Evolutionary conservation across 2,329 filamentous ascomycete genomes (phyloP).

Genomic region (Ascocoryne sarcoides): DNA sequence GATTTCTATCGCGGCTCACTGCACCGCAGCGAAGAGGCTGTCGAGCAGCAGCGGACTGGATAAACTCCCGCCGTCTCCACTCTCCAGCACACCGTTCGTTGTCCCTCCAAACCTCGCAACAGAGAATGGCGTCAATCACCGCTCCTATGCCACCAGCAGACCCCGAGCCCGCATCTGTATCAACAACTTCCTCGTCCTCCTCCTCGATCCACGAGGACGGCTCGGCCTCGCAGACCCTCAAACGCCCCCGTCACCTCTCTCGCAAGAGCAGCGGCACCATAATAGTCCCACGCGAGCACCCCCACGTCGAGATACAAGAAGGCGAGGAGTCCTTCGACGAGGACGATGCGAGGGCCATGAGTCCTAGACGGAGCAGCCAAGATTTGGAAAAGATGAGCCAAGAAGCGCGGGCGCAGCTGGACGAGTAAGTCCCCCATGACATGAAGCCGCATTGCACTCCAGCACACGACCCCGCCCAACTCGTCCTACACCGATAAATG

Average conservation of each 20-base stretch:
- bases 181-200: constrained; percentile 11
- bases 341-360: constrained; percentile 90
- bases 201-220: constrained; percentile 16
- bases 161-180: constrained; percentile 5
- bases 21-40: too few relatives aligned
- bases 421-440: constrained; percentile 37
- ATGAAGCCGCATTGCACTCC: neutral
- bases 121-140: neutral
- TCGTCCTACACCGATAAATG: neutral
- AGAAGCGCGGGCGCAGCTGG: constrained; percentile 62
- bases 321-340: constrained; percentile 62
- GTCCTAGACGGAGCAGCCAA: constrained; percentile 79
- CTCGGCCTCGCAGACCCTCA: constrained; percentile 1
- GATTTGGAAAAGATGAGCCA: constrained; percentile 82
- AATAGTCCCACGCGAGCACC: constrained; percentile 69
- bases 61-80: too few relatives aligned
- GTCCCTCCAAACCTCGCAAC: too few relatives aligned
- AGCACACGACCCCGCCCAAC: neutral
- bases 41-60: too few relatives aligned
- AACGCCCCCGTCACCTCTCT: constrained; percentile 59
- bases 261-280: constrained; percentile 76
- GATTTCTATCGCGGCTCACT: too few relatives aligned
- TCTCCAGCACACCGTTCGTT: too few relatives aligned
- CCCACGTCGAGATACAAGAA: constrained; percentile 62
- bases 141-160: neutral